phyloP scores from a whole-genome alignment of 805 yeast species.

The Sugiyamaella boreocaroliniensis region DNA sequence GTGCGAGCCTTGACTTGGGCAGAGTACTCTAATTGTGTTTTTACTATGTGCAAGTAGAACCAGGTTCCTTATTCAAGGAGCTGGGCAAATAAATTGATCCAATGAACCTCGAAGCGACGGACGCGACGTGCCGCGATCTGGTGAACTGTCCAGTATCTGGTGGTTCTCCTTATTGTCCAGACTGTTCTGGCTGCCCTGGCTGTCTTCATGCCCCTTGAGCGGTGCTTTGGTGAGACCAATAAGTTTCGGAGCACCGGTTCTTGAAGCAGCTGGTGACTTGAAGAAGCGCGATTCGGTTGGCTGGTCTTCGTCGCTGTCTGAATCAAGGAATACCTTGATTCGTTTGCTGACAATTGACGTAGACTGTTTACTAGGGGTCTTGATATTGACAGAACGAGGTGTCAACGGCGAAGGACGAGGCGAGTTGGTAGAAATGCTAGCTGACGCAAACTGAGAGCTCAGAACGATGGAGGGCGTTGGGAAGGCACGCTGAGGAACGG shows the following conservation, averaged over 20 bases:
- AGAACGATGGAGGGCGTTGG: background rate
- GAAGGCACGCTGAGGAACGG: background rate
- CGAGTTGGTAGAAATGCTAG: background rate
- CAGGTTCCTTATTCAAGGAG: background rate
- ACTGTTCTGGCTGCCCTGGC: no score
- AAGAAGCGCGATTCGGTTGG: background rate
- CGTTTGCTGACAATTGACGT: background rate
- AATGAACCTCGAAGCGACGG: slow-evolving; percentile 1
- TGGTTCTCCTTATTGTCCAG: background rate
- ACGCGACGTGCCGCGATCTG: background rate
- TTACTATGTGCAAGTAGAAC: background rate
- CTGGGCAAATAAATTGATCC: slow-evolving; percentile 3
- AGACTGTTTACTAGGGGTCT: background rate
- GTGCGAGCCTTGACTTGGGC: slow-evolving; percentile 23
- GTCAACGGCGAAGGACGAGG: background rate
- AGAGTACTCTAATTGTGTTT: slow-evolving; percentile 1
- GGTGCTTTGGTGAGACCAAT: no score
- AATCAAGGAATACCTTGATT: slow-evolving; percentile 5
- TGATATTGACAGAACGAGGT: background rate
- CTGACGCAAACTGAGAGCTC: background rate
- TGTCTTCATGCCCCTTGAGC: background rate
- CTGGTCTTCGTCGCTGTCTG: slow-evolving; percentile 4
- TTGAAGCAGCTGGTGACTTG: background rate
- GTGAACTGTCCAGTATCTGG: background rate
- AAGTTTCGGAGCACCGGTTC: background rate